These are phyloP conservation scores for Leccinum solheimii DNA, from an alignment of 1,284 basidiomycete species.

Conservation along the genomic window DNA sequence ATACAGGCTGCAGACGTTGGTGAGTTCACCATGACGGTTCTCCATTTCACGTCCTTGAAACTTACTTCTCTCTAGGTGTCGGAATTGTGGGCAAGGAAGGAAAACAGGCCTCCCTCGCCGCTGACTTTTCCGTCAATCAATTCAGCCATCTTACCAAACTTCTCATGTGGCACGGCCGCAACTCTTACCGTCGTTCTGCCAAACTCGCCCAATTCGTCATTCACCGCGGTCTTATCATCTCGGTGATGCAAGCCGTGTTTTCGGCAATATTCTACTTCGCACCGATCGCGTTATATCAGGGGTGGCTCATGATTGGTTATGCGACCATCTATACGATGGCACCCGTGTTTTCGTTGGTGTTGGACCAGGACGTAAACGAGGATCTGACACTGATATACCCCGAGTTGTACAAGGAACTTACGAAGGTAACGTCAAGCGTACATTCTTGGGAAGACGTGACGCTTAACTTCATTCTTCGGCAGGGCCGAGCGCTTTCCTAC, in stretches of 20 bases:
- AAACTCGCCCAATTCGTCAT: slow-evolving; percentile 99
- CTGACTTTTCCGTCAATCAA: slow-evolving; percentile 97
- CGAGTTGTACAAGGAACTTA: slow-evolving; percentile 96
- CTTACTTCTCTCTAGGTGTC: slow-evolving; percentile 59
- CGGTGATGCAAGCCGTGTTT: slow-evolving; percentile 97
- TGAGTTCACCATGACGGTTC: slow-evolving; percentile 41
- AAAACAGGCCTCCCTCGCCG: slow-evolving; percentile 95
- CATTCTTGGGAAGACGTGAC: background rate
- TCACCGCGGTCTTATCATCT: slow-evolving; percentile 96
- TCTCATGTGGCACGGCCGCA: slow-evolving; percentile 95
- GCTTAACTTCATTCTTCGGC: slow-evolving; percentile 6
- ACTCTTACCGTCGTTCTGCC: slow-evolving; percentile 96
- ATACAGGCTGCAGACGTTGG: slow-evolving; percentile 94
- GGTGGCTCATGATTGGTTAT: slow-evolving; percentile 98
- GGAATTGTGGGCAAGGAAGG: slow-evolving; percentile 99
- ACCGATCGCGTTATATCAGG: slow-evolving; percentile 97
- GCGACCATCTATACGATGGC: slow-evolving; percentile 99
- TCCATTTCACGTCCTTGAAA: background rate
- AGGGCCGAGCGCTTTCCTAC: slow-evolving; percentile 91
- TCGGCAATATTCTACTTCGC: slow-evolving; percentile 99
- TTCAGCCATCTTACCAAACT: slow-evolving; percentile 95
- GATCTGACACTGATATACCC: slow-evolving; percentile 95
- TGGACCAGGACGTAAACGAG: slow-evolving; percentile 95
- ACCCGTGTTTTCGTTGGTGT: slow-evolving; percentile 94
- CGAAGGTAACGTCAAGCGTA: slow-evolving; percentile 60